Evolutionary conservation across 2,329 filamentous ascomycete species (phyloP).

Genomic region (Curvularia verruculosa): DNA sequence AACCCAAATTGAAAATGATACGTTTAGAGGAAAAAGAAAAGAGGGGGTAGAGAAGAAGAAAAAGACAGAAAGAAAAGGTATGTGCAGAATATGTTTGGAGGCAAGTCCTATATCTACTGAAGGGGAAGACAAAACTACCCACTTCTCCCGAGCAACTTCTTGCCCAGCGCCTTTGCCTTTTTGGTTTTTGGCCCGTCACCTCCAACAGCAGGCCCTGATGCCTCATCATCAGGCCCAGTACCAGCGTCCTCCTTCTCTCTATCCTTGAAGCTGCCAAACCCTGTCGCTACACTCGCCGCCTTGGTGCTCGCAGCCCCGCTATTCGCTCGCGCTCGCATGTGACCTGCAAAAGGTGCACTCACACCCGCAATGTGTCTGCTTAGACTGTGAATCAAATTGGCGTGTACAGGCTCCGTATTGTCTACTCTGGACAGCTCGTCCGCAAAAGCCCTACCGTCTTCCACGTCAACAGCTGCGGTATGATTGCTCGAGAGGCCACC

Average conservation of each 20-base stretch:
- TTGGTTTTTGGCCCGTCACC: constrained; percentile 20
- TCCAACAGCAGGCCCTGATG: not conserved
- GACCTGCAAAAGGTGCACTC: constrained; percentile 31
- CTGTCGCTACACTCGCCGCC: constrained; percentile 16
- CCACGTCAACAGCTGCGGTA: constrained; percentile 28
- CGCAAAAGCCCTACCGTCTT: constrained; percentile 44
- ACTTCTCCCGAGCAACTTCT: constrained; percentile 22
- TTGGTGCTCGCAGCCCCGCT: constrained; percentile 20
- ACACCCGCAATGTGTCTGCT: constrained; percentile 44
- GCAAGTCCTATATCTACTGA: not conserved
- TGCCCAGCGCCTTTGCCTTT: constrained; percentile 24
- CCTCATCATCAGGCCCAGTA: not conserved
- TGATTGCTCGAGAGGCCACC: constrained; percentile 21
- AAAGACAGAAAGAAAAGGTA: not conserved
- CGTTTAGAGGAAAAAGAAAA: not conserved
- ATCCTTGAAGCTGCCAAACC: constrained; percentile 5
- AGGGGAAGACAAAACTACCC: constrained; percentile 4
- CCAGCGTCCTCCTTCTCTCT: not conserved
- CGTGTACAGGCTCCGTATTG: constrained; percentile 44
- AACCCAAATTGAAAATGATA: not conserved
- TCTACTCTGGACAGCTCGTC: constrained; percentile 46
- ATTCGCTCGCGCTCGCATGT: constrained; percentile 22
- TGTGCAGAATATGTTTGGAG: not conserved
- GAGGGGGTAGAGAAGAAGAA: not conserved
- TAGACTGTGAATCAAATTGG: constrained; percentile 42